Base-by-base conservation (phyloP, 2,329 filamentous ascomycete species). In the Curvularia hawaiiensis region DNA sequence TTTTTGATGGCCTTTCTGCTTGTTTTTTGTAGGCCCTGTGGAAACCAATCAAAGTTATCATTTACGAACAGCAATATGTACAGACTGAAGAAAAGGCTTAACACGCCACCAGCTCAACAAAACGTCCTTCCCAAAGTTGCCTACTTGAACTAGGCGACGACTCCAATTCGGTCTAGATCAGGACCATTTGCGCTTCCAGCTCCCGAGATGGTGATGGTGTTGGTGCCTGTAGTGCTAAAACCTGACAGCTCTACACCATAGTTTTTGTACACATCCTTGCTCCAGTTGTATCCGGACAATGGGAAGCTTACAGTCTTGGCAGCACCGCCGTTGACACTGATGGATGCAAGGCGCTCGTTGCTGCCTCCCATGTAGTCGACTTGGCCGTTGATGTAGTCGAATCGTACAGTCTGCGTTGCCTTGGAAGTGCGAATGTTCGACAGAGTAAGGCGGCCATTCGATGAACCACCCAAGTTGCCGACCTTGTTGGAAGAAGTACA, bases 341-440 rank as follows among this genome's bases (percentile, higher is more conserved):
- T 49, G 3, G 59, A 50, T 14, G 64, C 64, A 22, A 64, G 9
- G 6, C 64, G 61, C 56, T 65, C 63, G 24, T 67, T 67, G 35
- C 26, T 52, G 12, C 61, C 64, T 3, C 61, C 61, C 52, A 62
- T 43, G 33, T 62, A 66, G 11, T 62, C 64, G 3, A 67, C 58
- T 10, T 67, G 57, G 9, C 53, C 56, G 48, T 67, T 65, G 52
- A 65, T 50, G 30, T 65, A 67, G 45, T 67, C 64, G 18, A 67
- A 60, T 4, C 49, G 58, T 8, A 67, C 59, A 12, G 44, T 50
- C 14, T 65, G 64, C 6, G 61, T 65, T 1, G 59, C 55, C 18
- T 61, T 52, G 18, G 61, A 62, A 3, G 61, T 65, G 45, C 61
- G 62, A 12, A 65, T 61, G 31, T 67, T 67, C 39, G 58, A 61